A percentile compares a stretch with the other conserved stretches of the same genome.
Conservation (phyloP, 2,329 filamentous ascomycete species). For the Colletotrichum cereale region DNA sequence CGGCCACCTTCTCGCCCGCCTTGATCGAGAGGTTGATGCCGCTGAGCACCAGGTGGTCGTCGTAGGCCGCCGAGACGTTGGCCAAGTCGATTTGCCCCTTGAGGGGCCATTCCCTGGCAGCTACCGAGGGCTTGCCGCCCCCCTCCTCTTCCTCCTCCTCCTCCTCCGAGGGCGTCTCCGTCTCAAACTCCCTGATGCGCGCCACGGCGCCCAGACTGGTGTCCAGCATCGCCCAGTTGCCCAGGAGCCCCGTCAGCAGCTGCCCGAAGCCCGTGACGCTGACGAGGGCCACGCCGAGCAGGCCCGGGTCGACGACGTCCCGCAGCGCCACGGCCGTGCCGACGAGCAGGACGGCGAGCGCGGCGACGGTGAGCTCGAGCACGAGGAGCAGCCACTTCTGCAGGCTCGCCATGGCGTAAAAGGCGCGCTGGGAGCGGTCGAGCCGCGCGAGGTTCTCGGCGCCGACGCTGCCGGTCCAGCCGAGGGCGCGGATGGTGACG, state of each 20-base stretch:
- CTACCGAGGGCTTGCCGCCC: not conserved
- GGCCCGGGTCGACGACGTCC: conserved; percentile 8
- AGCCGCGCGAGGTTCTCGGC: conserved; percentile 62
- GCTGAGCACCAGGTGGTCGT: conserved; percentile 43
- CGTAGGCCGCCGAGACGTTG: conserved; percentile 17
- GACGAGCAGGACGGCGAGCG: conserved; percentile 60
- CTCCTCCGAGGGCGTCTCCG: conserved; percentile 43
- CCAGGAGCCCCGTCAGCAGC: conserved; percentile 47
- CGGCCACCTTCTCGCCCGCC: conserved; percentile 53
- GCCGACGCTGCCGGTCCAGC: conserved; percentile 59
- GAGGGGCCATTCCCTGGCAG: not conserved
- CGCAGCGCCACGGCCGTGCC: conserved; percentile 52
- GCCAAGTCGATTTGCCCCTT: not conserved
- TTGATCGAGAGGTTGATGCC: conserved; percentile 48
- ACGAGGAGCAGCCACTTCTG: conserved; percentile 69
- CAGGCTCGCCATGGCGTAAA: conserved; percentile 67
- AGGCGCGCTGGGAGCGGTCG: conserved; percentile 67
- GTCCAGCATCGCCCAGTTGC: conserved; percentile 50
- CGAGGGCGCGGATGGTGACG: conserved; percentile 66
- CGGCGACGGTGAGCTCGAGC: conserved; percentile 61
- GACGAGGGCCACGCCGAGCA: conserved; percentile 46
- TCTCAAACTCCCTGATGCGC: conserved; percentile 47
- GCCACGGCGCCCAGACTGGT: conserved; percentile 47
- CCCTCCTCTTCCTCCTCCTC: conserved; percentile 39
- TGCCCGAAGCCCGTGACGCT: conserved; percentile 52